phyloP scores from a whole-genome alignment of 1,139 yeast genomes.

The Pichia sp. region DNA sequence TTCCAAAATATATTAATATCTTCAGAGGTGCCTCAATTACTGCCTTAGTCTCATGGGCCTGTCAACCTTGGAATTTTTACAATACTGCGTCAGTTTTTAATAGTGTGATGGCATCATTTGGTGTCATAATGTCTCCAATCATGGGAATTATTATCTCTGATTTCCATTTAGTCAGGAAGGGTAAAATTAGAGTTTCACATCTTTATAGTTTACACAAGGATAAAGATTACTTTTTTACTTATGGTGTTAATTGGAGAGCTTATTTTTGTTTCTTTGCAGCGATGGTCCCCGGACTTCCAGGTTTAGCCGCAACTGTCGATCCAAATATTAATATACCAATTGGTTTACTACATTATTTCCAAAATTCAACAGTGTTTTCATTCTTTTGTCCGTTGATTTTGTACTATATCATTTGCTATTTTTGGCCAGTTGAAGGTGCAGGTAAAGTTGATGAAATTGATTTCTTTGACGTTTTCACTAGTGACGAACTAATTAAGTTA shows the following conservation, averaged over 20 bases:
- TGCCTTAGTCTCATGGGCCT: slow-evolving; percentile 67
- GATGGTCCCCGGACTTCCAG: slow-evolving; percentile 29
- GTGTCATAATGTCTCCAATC: slow-evolving; percentile 80
- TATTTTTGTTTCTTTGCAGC: slow-evolving; percentile 39
- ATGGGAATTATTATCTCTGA: slow-evolving; percentile 80
- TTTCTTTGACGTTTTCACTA: slow-evolving; percentile 19
- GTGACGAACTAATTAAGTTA: slow-evolving; percentile 16
- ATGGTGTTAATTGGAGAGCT: slow-evolving; percentile 81
- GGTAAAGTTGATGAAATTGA: slow-evolving; percentile 18
- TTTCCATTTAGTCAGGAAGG: slow-evolving; percentile 71
- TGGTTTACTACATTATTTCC: slow-evolving; percentile 16
- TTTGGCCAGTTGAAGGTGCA: slow-evolving; percentile 12
- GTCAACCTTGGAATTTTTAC: slow-evolving; percentile 86
- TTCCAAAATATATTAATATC: slow-evolving; percentile 74
- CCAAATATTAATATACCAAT: slow-evolving; percentile 8
- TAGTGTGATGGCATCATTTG: slow-evolving; percentile 76
- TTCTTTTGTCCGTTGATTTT: slow-evolving; percentile 13
- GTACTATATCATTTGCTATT: slow-evolving; percentile 10
- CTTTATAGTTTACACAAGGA: slow-evolving; percentile 43
- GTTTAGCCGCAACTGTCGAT: slow-evolving; percentile 24
- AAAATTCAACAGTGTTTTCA: slow-evolving; percentile 14
- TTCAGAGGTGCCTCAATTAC: slow-evolving; percentile 79
- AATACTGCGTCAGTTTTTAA: slow-evolving; percentile 72
- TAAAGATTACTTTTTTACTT: slow-evolving; percentile 51
- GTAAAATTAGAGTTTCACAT: slow-evolving; percentile 57